Evolutionary conservation across 768 basidiomycete species (phyloP).

Genomic region (Neoboletus brunneissimus): DNA sequence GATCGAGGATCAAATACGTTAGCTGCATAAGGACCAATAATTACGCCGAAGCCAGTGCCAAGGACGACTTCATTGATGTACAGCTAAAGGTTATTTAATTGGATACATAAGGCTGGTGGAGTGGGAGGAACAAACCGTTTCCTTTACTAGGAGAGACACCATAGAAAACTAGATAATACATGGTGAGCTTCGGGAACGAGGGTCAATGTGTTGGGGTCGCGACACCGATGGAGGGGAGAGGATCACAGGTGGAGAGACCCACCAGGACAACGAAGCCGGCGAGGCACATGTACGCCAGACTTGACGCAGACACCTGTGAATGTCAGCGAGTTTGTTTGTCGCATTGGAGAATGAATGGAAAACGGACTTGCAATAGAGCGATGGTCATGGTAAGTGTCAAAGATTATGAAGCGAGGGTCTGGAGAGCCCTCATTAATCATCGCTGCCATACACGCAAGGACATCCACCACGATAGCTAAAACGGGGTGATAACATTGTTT

Average conservation of each 20-base stretch:
- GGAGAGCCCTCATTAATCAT: no score
- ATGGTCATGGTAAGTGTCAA: slow-evolving; percentile 13
- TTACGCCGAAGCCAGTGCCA: slow-evolving; percentile 62
- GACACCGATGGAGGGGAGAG: background rate
- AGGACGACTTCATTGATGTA: slow-evolving; percentile 95
- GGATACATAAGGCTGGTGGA: background rate
- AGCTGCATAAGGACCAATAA: slow-evolving; percentile 71
- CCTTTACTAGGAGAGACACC: slow-evolving; percentile 78
- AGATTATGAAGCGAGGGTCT: no score
- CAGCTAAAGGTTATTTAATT: slow-evolving; percentile 40
- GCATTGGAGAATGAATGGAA: background rate
- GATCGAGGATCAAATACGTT: slow-evolving; percentile 72
- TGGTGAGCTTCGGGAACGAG: background rate
- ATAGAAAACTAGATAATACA: slow-evolving; percentile 64
- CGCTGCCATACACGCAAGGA: no score
- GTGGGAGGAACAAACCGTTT: slow-evolving; percentile 50
- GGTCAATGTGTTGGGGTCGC: background rate
- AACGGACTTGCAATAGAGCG: slow-evolving; percentile 27
- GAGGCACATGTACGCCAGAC: slow-evolving; percentile 59
- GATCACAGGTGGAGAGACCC: slow-evolving; percentile 6
- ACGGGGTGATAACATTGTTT: no score
- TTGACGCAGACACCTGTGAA: slow-evolving; percentile 48
- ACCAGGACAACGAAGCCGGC: slow-evolving; percentile 56
- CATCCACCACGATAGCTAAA: no score
- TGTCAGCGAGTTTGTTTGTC: slow-evolving; percentile 24